Evolutionary conservation across 441 rosid species (phyloP), one percentile per base, ranked within the genome.

Genomic region (Eruca vesicaria): DNA sequence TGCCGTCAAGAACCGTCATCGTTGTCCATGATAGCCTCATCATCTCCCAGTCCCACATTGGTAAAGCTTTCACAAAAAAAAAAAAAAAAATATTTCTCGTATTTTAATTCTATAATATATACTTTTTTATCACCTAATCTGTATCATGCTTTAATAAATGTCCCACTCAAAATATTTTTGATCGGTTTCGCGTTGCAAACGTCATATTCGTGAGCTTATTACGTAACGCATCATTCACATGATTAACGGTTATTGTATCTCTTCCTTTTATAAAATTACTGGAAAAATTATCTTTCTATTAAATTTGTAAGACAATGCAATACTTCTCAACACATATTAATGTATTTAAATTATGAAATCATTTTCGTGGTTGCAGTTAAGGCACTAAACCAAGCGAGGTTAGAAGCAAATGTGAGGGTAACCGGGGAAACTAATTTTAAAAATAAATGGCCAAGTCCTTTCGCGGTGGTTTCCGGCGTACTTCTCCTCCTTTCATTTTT

Each of bases 361-460:
- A 14, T 56, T 0, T 0, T 23, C 12, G 18, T 50, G 55, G 56
- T 26, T n/a, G 26, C 89, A 94, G 98, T 84, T 2, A 87, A 89
- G 80, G 98, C 94, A 16, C 78, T 95, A 3, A 95, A 95, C 75
- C 87, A 84, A 78, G 98, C 91, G 32, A 77, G 95, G 63, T 53
- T 95, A 11, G 99, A 96, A 70, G 99, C 99, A 15, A 89, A 85
- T 43, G 84, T 91, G 43, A 89, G 88, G 64, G 84, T 79, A 7
- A 57, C 79, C 20, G 99, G 97, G 68, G 87, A 78, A 21, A 79
- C 74, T 2, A 79, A 75, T 52, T 81, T 78, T 69, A 79, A 80
- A 63, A 86, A 88, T 56, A 93, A 89, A 83, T 91, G 96, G 99
- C 99, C 99, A 21, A 91, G 94, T 26, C 97, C 91, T 3, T 89